A percentile compares a stretch with the other conserved stretches of the same genome.
phyloP scores from a whole-genome alignment of 352 stramenopile genomes.

The Globisporangium iwayamae region DNA sequence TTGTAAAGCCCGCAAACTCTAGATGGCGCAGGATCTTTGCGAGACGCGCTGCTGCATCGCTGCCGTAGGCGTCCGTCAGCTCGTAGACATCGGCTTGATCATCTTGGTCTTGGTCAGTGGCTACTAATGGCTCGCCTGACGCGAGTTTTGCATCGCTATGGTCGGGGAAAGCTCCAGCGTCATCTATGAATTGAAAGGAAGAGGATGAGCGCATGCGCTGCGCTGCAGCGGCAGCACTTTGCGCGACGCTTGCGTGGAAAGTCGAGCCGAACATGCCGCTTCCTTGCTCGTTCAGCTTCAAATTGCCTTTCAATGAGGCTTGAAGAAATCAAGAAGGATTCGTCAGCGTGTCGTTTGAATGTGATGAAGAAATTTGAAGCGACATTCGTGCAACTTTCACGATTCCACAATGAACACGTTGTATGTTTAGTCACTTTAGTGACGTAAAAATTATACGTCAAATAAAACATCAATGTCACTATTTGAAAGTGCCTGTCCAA shows the following conservation, averaged over 20 bases:
- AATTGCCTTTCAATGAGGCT: slow-evolving; percentile 3
- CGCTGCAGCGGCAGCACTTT: not conserved
- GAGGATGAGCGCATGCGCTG: not conserved
- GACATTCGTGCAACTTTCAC: not conserved
- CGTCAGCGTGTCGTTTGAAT: not conserved
- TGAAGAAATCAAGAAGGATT: slow-evolving; percentile 8
- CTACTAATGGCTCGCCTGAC: not conserved
- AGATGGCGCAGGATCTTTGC: slow-evolving; percentile 29
- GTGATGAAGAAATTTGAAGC: not conserved
- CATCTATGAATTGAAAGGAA: not conserved
- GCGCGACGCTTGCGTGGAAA: slow-evolving; percentile 3
- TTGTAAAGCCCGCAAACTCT: slow-evolving; percentile 37
- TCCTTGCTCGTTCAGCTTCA: not conserved
- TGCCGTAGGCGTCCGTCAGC: slow-evolving; percentile 30
- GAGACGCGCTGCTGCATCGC: slow-evolving; percentile 31
- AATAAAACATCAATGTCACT: not conserved
- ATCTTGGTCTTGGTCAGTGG: not conserved
- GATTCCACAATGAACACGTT: too few species aligned
- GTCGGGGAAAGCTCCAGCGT: not conserved
- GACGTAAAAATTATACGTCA: not conserved
- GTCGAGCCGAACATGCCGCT: slow-evolving; percentile 3
- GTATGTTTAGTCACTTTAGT: not conserved
- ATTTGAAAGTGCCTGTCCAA: slow-evolving; percentile 1
- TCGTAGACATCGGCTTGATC: slow-evolving; percentile 23
- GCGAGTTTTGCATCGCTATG: not conserved